A percentile compares a stretch with the other conserved stretches of the same genome.
These are phyloP conservation scores for Candida chauliodis DNA, from an alignment of 805 yeast species.

Conservation along the genomic window DNA sequence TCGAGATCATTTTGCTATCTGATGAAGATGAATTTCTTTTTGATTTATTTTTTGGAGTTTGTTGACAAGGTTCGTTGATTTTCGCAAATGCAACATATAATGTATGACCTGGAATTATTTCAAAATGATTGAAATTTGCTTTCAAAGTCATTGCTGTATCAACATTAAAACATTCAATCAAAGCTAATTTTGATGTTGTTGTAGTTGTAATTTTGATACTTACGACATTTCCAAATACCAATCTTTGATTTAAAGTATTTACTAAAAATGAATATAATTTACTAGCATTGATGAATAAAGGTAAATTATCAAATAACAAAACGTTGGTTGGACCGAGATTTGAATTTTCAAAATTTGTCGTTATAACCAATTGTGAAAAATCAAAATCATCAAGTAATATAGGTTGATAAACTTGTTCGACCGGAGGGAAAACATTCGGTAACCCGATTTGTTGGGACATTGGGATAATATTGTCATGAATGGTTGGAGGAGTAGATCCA, in stretches of 20 bases:
- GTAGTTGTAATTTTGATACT: conserved; percentile 20
- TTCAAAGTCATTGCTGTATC: conserved; percentile 80
- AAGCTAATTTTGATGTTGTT: conserved; percentile 23
- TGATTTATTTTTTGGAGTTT: neutral
- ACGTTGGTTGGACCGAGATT: conserved; percentile 73
- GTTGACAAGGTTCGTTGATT: conserved; percentile 24
- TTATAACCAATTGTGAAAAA: conserved; percentile 54
- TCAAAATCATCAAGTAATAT: conserved; percentile 55
- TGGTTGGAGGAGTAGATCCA: conserved; percentile 26
- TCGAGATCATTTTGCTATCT: neutral
- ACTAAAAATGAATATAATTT: conserved; percentile 26
- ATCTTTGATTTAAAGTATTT: conserved; percentile 16
- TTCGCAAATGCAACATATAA: conserved; percentile 84
- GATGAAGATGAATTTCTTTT: neutral
- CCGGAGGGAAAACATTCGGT: neutral
- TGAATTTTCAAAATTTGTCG: conserved; percentile 70
- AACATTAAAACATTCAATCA: conserved; percentile 68
- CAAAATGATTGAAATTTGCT: conserved; percentile 76
- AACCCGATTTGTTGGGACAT: neutral
- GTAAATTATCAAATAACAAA: conserved; percentile 76
- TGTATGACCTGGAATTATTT: conserved; percentile 72
- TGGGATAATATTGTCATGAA: conserved; percentile 15
- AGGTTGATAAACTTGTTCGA: conserved; percentile 16
- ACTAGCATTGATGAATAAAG: conserved; percentile 58
- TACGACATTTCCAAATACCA: conserved; percentile 13